Conservation (phyloP, 1,284 basidiomycete species). For the Calocybe gambosa region DNA sequence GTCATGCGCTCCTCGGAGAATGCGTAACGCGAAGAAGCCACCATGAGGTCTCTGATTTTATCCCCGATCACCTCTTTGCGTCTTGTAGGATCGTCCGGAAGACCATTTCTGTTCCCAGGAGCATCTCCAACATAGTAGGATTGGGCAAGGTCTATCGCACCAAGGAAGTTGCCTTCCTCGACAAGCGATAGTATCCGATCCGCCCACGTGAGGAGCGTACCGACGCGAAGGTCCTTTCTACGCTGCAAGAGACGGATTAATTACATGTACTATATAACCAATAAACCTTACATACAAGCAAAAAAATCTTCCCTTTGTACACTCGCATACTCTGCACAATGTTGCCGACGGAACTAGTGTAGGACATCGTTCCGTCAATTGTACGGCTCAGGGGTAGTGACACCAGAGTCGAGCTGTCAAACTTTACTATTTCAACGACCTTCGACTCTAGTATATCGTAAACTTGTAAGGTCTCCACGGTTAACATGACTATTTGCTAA, state of each 20-base stretch:
- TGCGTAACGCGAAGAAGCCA: conserved; percentile 81
- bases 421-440: conserved; percentile 52
- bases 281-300: conserved; percentile 58
- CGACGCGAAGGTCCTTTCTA: conserved; percentile 69
- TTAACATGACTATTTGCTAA: conserved; percentile 63
- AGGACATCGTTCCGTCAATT: conserved; percentile 39
- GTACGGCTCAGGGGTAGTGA: conserved; percentile 48
- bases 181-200: conserved; percentile 86
- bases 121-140: conserved; percentile 81
- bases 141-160: conserved; percentile 83
- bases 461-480: conserved; percentile 55
- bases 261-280: conserved; percentile 1
- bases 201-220: conserved; percentile 91
- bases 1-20: conserved; percentile 94
- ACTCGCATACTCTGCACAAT: conserved; percentile 71
- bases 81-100: conserved; percentile 62
- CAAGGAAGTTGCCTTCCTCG: conserved; percentile 82
- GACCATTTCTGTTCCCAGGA: conserved; percentile 83
- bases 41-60: conserved; percentile 80
- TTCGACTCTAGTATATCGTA: conserved; percentile 57
- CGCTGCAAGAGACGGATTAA: conserved; percentile 36
- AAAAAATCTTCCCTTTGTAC: conserved; percentile 89
- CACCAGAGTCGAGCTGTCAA: conserved; percentile 49
- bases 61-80: conserved; percentile 67
- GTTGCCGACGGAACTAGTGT: conserved; percentile 45